These are phyloP conservation scores for Podospora sp. DNA, from an alignment of 495 filamentous ascomycete genomes.

Conservation along the genomic window DNA sequence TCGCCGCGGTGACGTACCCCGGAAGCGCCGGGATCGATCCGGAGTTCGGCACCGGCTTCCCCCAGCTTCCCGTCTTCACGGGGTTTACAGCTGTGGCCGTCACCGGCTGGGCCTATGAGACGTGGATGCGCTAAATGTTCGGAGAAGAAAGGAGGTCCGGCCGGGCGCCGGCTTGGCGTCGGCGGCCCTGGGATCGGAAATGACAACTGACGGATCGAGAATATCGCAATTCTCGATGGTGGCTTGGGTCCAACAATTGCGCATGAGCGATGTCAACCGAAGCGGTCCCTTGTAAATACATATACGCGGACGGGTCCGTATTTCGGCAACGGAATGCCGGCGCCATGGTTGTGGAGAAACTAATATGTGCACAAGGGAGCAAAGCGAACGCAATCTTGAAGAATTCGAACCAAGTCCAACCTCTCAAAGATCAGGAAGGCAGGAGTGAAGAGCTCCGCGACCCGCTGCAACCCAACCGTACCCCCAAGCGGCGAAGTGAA, in stretches of 20 bases:
- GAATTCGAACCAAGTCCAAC: not conserved
- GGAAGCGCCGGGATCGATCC: conserved; percentile 55
- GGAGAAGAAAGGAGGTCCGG: not conserved
- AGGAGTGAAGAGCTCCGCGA: not conserved
- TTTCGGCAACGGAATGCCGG: not conserved
- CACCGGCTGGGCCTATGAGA: conserved; percentile 42
- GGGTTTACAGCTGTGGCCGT: conserved; percentile 30
- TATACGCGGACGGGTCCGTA: not conserved
- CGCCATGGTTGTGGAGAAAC: not conserved
- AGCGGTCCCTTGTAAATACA: not conserved
- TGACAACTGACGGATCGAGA: not conserved
- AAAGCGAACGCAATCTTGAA: not conserved
- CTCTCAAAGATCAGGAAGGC: not conserved
- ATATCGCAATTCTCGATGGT: not conserved
- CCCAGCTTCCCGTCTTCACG: conserved; percentile 47
- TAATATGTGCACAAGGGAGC: too few relatives aligned
- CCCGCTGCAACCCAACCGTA: not conserved
- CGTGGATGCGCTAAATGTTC: not conserved
- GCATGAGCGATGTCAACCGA: not conserved
- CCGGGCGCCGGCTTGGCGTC: not conserved
- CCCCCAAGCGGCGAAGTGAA: not conserved
- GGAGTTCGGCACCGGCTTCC: conserved; percentile 57
- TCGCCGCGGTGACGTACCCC: conserved; percentile 53
- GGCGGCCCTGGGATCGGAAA: not conserved
- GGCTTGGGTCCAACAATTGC: not conserved